phyloP scores from a whole-genome alignment of 108 stramenopile species.

The Phaeodactylum tricornutum region DNA sequence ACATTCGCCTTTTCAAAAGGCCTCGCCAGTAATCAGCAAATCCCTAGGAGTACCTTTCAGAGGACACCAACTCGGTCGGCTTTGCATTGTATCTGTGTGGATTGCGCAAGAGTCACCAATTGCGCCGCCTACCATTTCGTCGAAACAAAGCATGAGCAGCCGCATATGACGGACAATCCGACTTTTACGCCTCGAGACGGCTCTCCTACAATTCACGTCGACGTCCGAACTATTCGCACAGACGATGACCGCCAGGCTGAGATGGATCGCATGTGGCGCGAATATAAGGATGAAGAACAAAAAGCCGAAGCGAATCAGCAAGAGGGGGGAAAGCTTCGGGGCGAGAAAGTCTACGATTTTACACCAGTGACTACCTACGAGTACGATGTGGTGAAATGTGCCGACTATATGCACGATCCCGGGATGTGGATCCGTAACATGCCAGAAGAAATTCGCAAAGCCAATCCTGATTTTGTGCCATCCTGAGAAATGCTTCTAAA shows the following conservation, averaged over 20 bases:
- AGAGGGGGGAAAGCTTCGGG: conserved; percentile 30
- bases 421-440: conserved; percentile 80
- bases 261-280: conserved; percentile 35
- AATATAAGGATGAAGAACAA: conserved; percentile 34
- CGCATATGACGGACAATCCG: conserved; percentile 70
- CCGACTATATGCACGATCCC: conserved; percentile 63
- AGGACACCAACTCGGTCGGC: no score
- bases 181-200: conserved; percentile 74
- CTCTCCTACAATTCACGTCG: conserved; percentile 76
- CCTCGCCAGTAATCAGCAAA: no score
- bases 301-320: conserved; percentile 12
- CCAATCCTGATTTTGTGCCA: conserved; percentile 85
- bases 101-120: conserved; percentile 68
- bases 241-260: conserved; percentile 18
- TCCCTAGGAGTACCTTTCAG: no score
- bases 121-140: conserved; percentile 82
- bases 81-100: conserved; percentile 66
- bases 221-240: conserved; percentile 41
- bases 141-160: conserved; percentile 79
- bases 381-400: conserved; percentile 80
- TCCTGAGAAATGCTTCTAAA: conserved; percentile 55
- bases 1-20: no score
- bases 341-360: conserved; percentile 54
- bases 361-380: conserved; percentile 49
- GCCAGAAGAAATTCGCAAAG: conserved; percentile 72